A percentile compares a stretch with the other conserved stretches of the same genome.
Conservation (phyloP, 345 rosid species). For the Salix caprea region DNA sequence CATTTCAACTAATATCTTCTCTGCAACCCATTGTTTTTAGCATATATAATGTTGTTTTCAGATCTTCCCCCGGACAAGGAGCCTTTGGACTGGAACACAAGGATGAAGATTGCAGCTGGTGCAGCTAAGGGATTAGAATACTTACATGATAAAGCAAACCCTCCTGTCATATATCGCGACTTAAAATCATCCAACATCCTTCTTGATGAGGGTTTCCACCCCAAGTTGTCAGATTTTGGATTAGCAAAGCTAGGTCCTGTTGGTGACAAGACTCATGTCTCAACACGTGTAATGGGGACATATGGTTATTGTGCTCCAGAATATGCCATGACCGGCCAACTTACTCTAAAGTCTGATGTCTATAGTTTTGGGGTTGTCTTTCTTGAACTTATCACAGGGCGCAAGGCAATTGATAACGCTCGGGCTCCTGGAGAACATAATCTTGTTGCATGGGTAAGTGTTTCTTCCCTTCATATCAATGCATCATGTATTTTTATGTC, state of each 20-base stretch:
- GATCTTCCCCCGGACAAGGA: slow-evolving; percentile 81
- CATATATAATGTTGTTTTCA: slow-evolving; percentile 24
- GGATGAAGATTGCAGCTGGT: slow-evolving; percentile 98
- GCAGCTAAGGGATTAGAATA: slow-evolving; percentile 97
- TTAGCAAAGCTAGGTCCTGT: slow-evolving; percentile 97
- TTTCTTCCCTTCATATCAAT: neutral
- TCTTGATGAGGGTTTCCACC: slow-evolving; percentile 84
- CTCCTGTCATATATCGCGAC: slow-evolving; percentile 95
- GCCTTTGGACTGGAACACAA: slow-evolving; percentile 90
- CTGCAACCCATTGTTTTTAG: neutral
- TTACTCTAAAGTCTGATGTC: slow-evolving; percentile 90
- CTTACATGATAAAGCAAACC: slow-evolving; percentile 91
- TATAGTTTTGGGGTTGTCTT: slow-evolving; percentile 98
- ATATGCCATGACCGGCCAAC: slow-evolving; percentile 98
- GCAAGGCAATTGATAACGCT: slow-evolving; percentile 87
- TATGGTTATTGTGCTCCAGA: slow-evolving; percentile 99
- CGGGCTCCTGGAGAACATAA: slow-evolving; percentile 84
- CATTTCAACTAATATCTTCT: neutral
- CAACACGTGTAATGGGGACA: slow-evolving; percentile 99
- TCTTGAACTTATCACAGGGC: slow-evolving; percentile 92
- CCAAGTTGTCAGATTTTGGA: slow-evolving; percentile 94
- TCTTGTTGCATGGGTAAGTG: slow-evolving; percentile 92
- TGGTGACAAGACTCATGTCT: slow-evolving; percentile 97
- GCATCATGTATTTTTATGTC: neutral
- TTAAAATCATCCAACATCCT: slow-evolving; percentile 93